phyloP scores from a whole-genome alignment of 768 basidiomycete species.

The Baorangia bicolor region DNA sequence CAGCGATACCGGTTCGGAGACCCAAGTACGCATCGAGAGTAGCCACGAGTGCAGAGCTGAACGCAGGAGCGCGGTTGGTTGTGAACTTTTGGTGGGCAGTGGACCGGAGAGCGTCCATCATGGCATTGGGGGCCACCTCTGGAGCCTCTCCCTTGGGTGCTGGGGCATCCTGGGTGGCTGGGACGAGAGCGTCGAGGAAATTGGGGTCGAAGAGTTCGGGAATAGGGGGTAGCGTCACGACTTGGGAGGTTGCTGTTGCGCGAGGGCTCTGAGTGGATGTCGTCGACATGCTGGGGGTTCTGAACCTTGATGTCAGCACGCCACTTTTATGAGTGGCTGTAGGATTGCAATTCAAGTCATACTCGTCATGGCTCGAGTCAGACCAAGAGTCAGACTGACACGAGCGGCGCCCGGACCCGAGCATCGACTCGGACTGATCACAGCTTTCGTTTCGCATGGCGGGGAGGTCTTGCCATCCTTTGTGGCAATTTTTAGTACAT shows the following conservation, averaged over 20 bases:
- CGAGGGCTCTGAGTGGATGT: too few relatives aligned
- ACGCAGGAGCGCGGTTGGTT: conserved; percentile 50
- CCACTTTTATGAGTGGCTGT: too few relatives aligned
- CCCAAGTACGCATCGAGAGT: conserved; percentile 59
- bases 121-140: conserved; percentile 35
- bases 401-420: too few relatives aligned
- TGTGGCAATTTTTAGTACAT: too few relatives aligned
- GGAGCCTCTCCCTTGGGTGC: background rate
- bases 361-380: too few relatives aligned
- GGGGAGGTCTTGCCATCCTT: too few relatives aligned
- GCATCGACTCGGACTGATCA: too few relatives aligned
- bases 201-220: conserved; percentile 56
- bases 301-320: background rate
- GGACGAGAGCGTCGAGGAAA: conserved; percentile 59
- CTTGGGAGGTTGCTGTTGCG: conserved; percentile 36
- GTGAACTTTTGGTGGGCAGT: conserved; percentile 47
- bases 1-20: conserved; percentile 30
- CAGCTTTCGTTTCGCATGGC: too few relatives aligned
- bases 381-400: too few relatives aligned
- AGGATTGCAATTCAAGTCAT: too few relatives aligned
- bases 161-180: conserved; percentile 17
- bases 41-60: conserved; percentile 47
- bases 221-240: conserved; percentile 52
- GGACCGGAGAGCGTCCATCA: conserved; percentile 54
- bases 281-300: background rate